These are phyloP conservation scores for Pseudocercospora macadamiae DNA, from an alignment of 2,329 filamentous ascomycete genomes.

Conservation along the genomic window DNA sequence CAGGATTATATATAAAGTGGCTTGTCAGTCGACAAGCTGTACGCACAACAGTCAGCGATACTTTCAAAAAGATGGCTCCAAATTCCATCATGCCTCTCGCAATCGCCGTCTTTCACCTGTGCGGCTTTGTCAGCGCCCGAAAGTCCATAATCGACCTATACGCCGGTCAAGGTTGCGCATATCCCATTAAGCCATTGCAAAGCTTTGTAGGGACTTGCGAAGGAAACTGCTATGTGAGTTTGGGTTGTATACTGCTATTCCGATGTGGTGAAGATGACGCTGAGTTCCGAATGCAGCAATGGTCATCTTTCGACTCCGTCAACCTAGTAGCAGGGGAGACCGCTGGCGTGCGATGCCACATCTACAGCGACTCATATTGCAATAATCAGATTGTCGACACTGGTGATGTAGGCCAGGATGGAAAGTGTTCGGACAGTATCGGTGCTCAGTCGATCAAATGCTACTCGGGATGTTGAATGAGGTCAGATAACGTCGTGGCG, in stretches of 20 bases:
- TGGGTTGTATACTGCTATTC: no score
- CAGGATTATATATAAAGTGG: neutral
- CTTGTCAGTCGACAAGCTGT: neutral
- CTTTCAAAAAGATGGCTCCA: neutral
- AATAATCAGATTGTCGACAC: neutral
- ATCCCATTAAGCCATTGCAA: neutral
- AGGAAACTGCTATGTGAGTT: neutral
- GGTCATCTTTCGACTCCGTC: neutral
- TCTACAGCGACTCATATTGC: neutral
- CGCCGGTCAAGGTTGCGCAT: neutral
- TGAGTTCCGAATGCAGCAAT: neutral
- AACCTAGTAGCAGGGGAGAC: neutral
- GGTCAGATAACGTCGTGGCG: neutral
- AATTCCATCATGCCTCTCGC: neutral
- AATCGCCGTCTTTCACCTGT: neutral
- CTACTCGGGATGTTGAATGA: neutral
- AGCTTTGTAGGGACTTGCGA: neutral
- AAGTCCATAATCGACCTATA: neutral
- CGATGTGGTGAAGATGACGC: no score
- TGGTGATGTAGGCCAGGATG: neutral
- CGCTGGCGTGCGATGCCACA: neutral
- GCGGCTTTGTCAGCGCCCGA: neutral
- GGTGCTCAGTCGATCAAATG: neutral
- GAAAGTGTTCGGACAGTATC: neutral
- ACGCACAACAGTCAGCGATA: neutral